Evolutionary conservation across 2,329 filamentous ascomycete species (phyloP).

Genomic region (Xylaria hypoxylon): DNA sequence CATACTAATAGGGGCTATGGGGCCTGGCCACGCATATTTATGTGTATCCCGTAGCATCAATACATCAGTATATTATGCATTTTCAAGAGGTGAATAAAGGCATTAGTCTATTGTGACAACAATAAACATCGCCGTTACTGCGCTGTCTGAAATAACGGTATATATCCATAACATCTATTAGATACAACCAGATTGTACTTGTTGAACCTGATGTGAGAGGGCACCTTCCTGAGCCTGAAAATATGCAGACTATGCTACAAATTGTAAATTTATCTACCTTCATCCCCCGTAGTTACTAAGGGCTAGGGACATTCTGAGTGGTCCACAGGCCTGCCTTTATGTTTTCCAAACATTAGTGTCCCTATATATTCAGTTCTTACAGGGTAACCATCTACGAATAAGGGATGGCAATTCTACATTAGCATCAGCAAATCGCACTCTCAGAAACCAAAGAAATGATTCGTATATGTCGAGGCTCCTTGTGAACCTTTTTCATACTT

Average conservation of each 20-base stretch:
- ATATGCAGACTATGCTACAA: background rate
- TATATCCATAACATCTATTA: too few relatives aligned
- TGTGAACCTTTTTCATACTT: background rate
- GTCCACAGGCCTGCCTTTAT: background rate
- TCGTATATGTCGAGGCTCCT: background rate
- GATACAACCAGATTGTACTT: background rate
- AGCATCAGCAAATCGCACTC: background rate
- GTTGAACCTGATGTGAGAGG: background rate
- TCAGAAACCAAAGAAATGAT: too few relatives aligned
- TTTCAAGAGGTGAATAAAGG: conserved; percentile 1
- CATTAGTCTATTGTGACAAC: too few relatives aligned
- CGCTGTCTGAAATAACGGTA: too few relatives aligned
- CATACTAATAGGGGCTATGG: conserved; percentile 38
- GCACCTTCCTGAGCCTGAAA: background rate
- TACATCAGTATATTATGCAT: background rate
- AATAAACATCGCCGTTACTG: too few relatives aligned
- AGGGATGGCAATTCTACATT: background rate
- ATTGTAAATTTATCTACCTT: too few relatives aligned
- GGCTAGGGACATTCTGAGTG: background rate
- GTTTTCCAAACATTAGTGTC: background rate
- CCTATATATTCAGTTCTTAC: background rate
- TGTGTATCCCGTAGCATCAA: background rate
- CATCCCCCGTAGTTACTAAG: background rate
- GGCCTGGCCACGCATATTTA: background rate
- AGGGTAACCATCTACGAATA: background rate